Conservation (phyloP, 208 protist genomes). For the Crithidia mellificae region DNA sequence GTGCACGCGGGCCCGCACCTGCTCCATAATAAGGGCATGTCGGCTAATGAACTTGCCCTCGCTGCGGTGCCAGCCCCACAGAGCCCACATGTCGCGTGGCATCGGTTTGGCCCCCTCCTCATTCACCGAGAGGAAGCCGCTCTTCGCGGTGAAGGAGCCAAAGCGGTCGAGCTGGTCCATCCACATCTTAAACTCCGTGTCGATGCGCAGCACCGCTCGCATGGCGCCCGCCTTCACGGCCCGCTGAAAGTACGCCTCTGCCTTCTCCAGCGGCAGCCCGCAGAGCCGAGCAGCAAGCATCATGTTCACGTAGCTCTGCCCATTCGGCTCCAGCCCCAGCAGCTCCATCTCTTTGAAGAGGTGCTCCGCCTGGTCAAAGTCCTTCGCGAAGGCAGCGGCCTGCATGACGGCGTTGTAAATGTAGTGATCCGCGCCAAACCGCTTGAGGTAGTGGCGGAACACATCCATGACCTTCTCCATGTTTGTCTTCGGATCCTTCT, state of each 20-base stretch:
- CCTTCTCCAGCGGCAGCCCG: constrained; percentile 57
- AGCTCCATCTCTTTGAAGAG: constrained; percentile 76
- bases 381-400: constrained; percentile 79
- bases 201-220: constrained; percentile 75
- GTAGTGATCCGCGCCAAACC: constrained; percentile 89
- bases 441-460: constrained; percentile 83
- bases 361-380: constrained; percentile 64
- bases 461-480: constrained; percentile 79
- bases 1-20: constrained; percentile 66
- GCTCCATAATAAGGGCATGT: constrained; percentile 55
- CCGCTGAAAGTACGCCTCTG: constrained; percentile 74
- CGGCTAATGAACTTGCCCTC: constrained; percentile 87
- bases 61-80: constrained; percentile 87
- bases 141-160: constrained; percentile 78
- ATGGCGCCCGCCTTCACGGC: constrained; percentile 65
- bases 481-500: constrained; percentile 62
- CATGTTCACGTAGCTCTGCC: constrained; percentile 92
- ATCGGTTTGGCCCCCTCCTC: constrained; percentile 84
- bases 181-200: constrained; percentile 92
- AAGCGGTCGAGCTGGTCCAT: constrained; percentile 89
- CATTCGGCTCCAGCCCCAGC: constrained; percentile 79
- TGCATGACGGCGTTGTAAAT: constrained; percentile 94
- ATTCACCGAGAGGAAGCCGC: constrained; percentile 76
- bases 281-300: constrained; percentile 80
- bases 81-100: constrained; percentile 87